Conservation (phyloP, 176 grass and related monocot genomes). For the Eremochloa ophiuroides region DNA sequence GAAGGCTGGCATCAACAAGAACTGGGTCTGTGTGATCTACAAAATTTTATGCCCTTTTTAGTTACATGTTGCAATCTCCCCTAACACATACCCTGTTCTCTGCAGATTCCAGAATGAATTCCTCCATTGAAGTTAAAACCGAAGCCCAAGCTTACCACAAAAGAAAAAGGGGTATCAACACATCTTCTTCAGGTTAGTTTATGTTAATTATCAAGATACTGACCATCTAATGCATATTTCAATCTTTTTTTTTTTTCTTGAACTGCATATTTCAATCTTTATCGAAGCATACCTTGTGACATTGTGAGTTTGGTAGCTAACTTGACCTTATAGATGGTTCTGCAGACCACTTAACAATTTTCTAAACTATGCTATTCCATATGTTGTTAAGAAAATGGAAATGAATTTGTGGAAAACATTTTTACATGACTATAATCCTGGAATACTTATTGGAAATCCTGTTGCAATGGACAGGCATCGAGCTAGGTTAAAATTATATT, state of each 20-base stretch:
- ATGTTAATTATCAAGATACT: constrained; percentile 13
- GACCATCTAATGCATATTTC: neutral
- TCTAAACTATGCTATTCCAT: neutral
- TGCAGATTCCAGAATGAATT: constrained; percentile 33
- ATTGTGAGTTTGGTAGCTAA: neutral
- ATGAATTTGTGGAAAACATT: neutral
- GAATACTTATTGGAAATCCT: neutral
- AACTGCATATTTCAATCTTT: constrained; percentile 16
- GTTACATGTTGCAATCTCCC: neutral
- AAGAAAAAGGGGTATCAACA: constrained; percentile 50
- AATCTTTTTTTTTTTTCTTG: too few species aligned
- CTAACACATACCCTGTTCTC: constrained; percentile 10
- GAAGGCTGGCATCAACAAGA: constrained; percentile 55
- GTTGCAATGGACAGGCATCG: neutral
- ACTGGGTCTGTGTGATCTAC: constrained; percentile 37
- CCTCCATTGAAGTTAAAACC: constrained; percentile 31
- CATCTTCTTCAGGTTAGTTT: constrained; percentile 35
- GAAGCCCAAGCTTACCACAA: constrained; percentile 45
- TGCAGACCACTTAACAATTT: neutral
- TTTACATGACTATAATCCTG: neutral
- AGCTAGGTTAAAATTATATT: neutral
- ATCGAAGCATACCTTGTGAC: neutral
- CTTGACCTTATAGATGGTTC: neutral
- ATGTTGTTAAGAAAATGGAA: neutral
- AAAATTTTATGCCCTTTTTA: constrained; percentile 16